Conservation (phyloP, 805 yeast genomes). For the Barnettozyma populi region DNA sequence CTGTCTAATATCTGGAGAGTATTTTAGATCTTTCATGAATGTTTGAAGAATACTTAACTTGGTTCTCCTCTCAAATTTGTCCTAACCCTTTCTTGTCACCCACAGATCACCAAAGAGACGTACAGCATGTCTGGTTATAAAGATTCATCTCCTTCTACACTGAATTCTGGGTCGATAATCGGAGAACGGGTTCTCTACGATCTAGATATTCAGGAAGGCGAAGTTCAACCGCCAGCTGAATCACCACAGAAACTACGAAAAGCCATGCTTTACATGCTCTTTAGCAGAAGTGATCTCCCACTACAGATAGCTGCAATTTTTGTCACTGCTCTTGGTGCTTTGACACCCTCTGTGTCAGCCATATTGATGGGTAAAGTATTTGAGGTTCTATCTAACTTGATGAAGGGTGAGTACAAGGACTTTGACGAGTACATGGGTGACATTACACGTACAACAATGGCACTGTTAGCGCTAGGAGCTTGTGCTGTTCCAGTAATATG, state of each 20-base stretch:
- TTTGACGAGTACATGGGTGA: constrained; percentile 30
- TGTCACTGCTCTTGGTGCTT: constrained; percentile 45
- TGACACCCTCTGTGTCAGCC: constrained; percentile 56
- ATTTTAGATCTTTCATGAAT: not conserved
- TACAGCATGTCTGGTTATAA: not conserved
- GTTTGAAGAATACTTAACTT: not conserved
- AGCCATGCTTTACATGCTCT: constrained; percentile 21
- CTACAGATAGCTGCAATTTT: constrained; percentile 27
- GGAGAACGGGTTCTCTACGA: constrained; percentile 7
- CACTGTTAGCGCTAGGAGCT: constrained; percentile 41
- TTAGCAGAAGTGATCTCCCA: constrained; percentile 19
- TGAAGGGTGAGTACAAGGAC: constrained; percentile 28
- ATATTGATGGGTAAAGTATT: constrained; percentile 66
- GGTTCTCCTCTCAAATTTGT: not conserved
- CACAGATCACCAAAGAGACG: not conserved
- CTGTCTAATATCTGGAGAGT: not conserved
- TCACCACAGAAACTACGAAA: constrained; percentile 11
- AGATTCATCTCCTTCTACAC: constrained; percentile 11
- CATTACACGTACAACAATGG: constrained; percentile 35
- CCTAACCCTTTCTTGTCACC: not conserved
- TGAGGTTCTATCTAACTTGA: constrained; percentile 32
- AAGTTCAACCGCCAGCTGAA: not conserved
- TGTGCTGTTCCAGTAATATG: constrained; percentile 42
- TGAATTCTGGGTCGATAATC: constrained; percentile 9
- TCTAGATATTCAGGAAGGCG: constrained; percentile 15